A percentile compares a stretch with the other conserved stretches of the same genome.
Evolutionary conservation across 2,329 filamentous ascomycete genomes (phyloP).

Genomic region (Talaromyces islandicus): DNA sequence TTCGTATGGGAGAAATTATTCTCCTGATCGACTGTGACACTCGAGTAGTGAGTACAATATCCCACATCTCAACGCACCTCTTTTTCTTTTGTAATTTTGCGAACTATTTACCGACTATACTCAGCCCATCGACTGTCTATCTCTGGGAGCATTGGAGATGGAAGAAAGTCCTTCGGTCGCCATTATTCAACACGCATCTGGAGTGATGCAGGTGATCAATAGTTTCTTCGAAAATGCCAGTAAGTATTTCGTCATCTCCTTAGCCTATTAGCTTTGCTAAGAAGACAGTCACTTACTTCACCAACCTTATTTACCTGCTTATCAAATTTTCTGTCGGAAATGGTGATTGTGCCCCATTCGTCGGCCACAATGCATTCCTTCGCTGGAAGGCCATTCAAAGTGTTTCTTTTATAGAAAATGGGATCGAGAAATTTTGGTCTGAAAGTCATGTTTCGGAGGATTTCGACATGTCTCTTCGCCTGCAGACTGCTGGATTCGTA

Average conservation of each 20-base stretch:
- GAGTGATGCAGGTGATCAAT: constrained; percentile 69
- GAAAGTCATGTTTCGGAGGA: constrained; percentile 72
- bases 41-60: constrained; percentile 40
- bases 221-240: constrained; percentile 68
- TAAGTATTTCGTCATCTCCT: background rate
- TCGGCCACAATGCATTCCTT: constrained; percentile 71
- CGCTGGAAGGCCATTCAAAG: constrained; percentile 49
- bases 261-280: background rate
- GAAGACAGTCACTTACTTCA: constrained; percentile 62
- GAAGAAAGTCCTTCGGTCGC: constrained; percentile 62
- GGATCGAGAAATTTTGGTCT: constrained; percentile 67
- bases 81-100: background rate
- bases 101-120: background rate
- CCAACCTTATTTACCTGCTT: constrained; percentile 68
- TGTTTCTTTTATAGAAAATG: constrained; percentile 31
- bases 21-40: constrained; percentile 67
- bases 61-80: background rate
- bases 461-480: constrained; percentile 67
- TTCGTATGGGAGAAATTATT: constrained; percentile 76
- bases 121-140: constrained; percentile 56
- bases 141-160: constrained; percentile 70
- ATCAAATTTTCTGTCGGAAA: constrained; percentile 65
- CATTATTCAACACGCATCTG: constrained; percentile 66
- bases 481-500: constrained; percentile 63
- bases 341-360: constrained; percentile 68